Evolutionary conservation across 2,329 filamentous ascomycete species (phyloP).

Genomic region (Phaeophleospora eucalypticola): DNA sequence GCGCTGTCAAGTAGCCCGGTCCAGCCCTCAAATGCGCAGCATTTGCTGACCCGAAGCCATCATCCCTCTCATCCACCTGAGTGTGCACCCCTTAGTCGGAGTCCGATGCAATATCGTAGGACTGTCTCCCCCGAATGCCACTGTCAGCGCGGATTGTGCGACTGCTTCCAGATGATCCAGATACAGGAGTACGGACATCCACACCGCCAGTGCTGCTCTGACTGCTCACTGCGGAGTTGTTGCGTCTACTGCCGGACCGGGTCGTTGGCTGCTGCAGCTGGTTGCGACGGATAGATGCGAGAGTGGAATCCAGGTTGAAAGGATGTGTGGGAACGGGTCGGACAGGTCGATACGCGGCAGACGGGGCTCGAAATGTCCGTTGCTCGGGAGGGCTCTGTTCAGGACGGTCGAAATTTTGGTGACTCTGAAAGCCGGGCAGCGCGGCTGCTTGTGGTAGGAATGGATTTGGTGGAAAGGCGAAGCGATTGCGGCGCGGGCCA

Average conservation of each 20-base stretch:
- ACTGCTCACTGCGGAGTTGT: conserved; percentile 3
- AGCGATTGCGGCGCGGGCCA: conserved; percentile 12
- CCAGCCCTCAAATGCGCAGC: no score
- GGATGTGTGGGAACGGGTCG: conserved; percentile 16
- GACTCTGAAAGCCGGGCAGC: neutral
- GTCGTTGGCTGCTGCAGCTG: neutral
- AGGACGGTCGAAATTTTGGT: neutral
- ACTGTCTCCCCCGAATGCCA: neutral
- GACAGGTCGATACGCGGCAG: conserved; percentile 1
- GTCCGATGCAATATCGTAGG: neutral
- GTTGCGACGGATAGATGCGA: conserved; percentile 3
- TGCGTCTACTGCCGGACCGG: neutral
- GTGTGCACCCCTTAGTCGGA: no score
- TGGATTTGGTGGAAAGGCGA: conserved; percentile 5
- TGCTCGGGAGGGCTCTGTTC: conserved; percentile 3
- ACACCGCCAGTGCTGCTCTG: conserved; percentile 10
- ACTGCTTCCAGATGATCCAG: conserved; percentile 16
- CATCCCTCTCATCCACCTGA: no score
- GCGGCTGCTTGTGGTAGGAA: conserved; percentile 4
- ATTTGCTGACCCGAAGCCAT: no score
- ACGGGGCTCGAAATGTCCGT: neutral
- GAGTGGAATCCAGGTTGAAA: conserved; percentile 21
- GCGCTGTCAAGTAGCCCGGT: no score
- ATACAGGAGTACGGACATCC: conserved; percentile 1
- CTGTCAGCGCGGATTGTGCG: conserved; percentile 7